Conservation (phyloP, 768 basidiomycete genomes). For the Amanita fuliginea region DNA sequence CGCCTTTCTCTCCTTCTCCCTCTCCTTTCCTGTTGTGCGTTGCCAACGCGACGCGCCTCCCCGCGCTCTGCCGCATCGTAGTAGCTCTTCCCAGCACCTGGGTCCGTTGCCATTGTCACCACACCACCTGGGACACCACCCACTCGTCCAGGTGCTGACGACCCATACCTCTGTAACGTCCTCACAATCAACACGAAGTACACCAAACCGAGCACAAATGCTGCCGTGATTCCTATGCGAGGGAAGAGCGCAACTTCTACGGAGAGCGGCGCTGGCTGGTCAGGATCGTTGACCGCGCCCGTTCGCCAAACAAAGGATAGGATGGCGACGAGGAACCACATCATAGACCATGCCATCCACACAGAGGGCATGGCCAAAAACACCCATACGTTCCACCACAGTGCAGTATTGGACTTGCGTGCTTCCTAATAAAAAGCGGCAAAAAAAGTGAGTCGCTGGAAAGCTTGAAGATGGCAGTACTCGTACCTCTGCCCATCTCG, state of each 20-base stretch:
- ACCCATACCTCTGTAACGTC: conserved; percentile 52
- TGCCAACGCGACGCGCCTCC: not conserved
- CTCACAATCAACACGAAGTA: conserved; percentile 52
- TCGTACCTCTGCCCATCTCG: conserved; percentile 1
- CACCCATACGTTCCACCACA: conserved; percentile 28
- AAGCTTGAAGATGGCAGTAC: too few relatives aligned
- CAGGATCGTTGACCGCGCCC: conserved; percentile 33
- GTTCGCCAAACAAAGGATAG: conserved; percentile 65
- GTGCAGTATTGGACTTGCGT: conserved; percentile 23
- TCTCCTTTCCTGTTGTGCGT: not conserved
- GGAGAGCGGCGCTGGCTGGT: conserved; percentile 24
- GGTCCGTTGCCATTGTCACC: not conserved
- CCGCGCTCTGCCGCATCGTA: not conserved
- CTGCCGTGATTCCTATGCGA: conserved; percentile 41
- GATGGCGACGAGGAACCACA: conserved; percentile 52
- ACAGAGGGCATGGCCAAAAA: conserved; percentile 42
- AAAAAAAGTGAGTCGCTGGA: too few relatives aligned
- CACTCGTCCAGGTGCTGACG: not conserved
- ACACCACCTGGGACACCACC: too few relatives aligned
- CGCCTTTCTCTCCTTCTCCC: not conserved
- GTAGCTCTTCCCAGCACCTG: not conserved
- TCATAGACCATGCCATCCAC: conserved; percentile 70
- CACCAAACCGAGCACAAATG: conserved; percentile 47
- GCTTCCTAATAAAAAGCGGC: conserved; percentile 36
- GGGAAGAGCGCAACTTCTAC: conserved; percentile 32